phyloP scores from a whole-genome alignment of 129 eudicot genomes.

The Ambrosia trifida region DNA sequence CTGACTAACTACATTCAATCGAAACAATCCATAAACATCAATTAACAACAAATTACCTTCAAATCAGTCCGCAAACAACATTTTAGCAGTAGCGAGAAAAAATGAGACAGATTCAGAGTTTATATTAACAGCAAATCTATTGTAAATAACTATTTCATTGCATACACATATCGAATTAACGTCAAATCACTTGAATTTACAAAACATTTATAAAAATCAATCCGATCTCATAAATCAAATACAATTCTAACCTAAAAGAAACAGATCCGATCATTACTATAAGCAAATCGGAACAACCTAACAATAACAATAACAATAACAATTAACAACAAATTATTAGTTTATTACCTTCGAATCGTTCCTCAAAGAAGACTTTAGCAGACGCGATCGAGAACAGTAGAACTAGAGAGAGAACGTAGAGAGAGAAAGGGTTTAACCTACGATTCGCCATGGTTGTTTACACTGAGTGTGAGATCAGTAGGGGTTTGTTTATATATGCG shows the following conservation, averaged over 20 bases:
- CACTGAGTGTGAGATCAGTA: constrained; percentile 27
- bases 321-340: background rate
- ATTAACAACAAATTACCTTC: constrained; percentile 46
- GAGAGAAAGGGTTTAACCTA: constrained; percentile 42
- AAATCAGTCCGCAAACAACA: constrained; percentile 90
- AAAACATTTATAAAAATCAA: too few species aligned
- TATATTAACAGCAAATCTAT: background rate
- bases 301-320: too few species aligned
- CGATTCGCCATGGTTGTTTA: constrained; percentile 53
- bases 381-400: constrained; percentile 27
- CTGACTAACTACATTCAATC: constrained; percentile 1
- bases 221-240: too few species aligned
- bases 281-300: too few species aligned
- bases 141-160: too few species aligned
- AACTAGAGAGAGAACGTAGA: constrained; percentile 36
- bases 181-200: too few species aligned
- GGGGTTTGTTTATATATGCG: constrained; percentile 31
- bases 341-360: constrained; percentile 87
- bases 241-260: too few species aligned
- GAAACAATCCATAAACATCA: background rate
- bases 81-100: constrained; percentile 26
- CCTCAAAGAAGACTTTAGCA: constrained; percentile 68
- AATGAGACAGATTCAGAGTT: constrained; percentile 41
- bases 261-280: too few species aligned
- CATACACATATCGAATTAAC: too few species aligned